A percentile compares a stretch with the other conserved stretches of the same genome.
phyloP scores from a whole-genome alignment of 2,329 filamentous ascomycete species.

The Grosmannia clavigera region DNA sequence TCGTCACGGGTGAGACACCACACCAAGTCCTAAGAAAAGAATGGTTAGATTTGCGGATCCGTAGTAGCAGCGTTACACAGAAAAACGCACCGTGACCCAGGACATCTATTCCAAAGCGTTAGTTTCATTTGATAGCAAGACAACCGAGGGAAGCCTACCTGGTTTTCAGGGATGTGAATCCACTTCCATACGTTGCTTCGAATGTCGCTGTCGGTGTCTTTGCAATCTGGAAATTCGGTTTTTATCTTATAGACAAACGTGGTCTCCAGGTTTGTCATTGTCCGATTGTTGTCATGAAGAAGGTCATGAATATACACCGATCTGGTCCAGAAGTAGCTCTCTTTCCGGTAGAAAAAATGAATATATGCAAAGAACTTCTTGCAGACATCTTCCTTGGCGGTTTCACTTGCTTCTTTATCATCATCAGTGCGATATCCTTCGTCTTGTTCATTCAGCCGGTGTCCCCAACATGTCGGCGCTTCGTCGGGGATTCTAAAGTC shows the following conservation, averaged over 20 bases:
- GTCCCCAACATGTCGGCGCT: neutral
- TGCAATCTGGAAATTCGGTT: neutral
- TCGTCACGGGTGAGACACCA: neutral
- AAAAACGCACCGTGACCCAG: neutral
- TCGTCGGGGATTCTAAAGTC: neutral
- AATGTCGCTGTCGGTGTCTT: neutral
- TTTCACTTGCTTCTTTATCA: neutral
- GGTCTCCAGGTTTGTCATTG: neutral
- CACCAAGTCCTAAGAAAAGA: neutral
- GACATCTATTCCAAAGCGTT: neutral
- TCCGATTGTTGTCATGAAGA: neutral
- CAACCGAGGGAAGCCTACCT: neutral
- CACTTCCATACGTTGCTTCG: neutral
- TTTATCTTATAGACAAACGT: neutral
- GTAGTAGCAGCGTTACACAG: neutral
- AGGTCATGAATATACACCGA: neutral
- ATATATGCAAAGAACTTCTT: neutral
- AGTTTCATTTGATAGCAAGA: neutral
- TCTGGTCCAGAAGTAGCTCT: neutral
- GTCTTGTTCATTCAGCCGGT: neutral
- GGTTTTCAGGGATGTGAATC: conserved; percentile 2
- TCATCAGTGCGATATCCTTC: neutral
- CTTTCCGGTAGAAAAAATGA: neutral
- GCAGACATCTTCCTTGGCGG: neutral
- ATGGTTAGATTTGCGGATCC: neutral